Evolutionary conservation across 768 basidiomycete genomes (phyloP).

Genomic region (Mycena sanguinolenta): DNA sequence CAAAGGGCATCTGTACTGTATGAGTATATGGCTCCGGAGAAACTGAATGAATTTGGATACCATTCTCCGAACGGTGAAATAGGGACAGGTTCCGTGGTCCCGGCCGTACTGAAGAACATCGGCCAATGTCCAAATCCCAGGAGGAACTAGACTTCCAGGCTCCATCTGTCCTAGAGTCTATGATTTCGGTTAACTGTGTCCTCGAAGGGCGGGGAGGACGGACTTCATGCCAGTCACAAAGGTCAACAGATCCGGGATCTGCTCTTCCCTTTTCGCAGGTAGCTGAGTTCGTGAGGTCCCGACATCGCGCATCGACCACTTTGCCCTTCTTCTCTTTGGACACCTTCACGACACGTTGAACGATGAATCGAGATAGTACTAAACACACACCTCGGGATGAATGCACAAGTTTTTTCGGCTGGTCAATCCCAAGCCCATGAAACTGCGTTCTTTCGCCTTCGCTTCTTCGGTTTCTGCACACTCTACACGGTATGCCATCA

Average conservation of each 20-base stretch:
- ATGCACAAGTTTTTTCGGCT: constrained; percentile 97
- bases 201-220: constrained; percentile 35
- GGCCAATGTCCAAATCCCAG: constrained; percentile 94
- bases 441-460: constrained; percentile 82
- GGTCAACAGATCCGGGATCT: constrained; percentile 89
- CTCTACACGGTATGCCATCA: constrained; percentile 89
- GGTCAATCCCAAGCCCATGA: constrained; percentile 92
- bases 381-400: constrained; percentile 84
- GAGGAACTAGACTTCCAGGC: constrained; percentile 83
- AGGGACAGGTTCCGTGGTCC: constrained; percentile 90
- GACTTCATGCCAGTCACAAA: constrained; percentile 98
- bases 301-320: constrained; percentile 95
- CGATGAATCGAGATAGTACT: constrained; percentile 2
- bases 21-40: constrained; percentile 18
- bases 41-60: constrained; percentile 57
- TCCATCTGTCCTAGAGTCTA: constrained; percentile 89
- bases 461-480: constrained; percentile 81
- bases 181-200: constrained; percentile 8
- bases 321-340: constrained; percentile 99
- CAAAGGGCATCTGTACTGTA: constrained; percentile 87
- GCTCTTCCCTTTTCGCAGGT: constrained; percentile 86
- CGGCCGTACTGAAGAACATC: constrained; percentile 92
- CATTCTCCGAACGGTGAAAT: constrained; percentile 97
- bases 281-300: constrained; percentile 91
- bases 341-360: constrained; percentile 64